Evolutionary conservation across 768 basidiomycete genomes (phyloP), one percentile per base, ranked within the genome.

Genomic region (Boletus rubropictus): DNA sequence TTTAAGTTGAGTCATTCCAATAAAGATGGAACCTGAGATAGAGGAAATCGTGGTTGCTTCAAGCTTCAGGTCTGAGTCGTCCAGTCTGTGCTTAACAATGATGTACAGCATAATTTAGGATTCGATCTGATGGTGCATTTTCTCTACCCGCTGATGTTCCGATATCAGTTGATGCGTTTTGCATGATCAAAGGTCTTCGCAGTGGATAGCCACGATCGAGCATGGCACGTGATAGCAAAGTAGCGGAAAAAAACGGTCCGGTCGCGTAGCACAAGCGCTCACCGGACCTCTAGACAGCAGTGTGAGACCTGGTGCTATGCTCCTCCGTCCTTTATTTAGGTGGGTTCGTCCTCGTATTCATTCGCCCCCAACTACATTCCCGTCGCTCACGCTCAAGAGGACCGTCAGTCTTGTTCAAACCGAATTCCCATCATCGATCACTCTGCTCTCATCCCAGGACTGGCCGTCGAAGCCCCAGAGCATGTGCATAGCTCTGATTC

Each of bases 251-350:
- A 5, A 27, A 12, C 11, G 28, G 28, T 29, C 31, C 31, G 14
- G 5, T 32, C 31, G 15, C 7, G 31, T n/a, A 7, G 15, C 31
- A 28, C 9, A 32, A 32, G 14, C 15, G 9, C 4, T 4, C 9
- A 28, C 10, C 28, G 31, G 15, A 32, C 31, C 31, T 15, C 31
- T 15, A 6, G 15, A 32, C 15, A 32, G 11, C 28, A 28, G 27
- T 32, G 48, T 49, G 36, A n/a, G 44, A 45, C 22, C 29, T 15
- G 42, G 15, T 5, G 40, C 15, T 31, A 34, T 45, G 39, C 1
- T 39, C 6, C 32, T 24, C 18, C 17, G 20, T 24, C 40, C 46
- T 54, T 44, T 38, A 50, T 57, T 48, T 58, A 35, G 56, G 38
- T 46, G 8, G 34, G 38, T 44, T 9, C 11, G 36, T 29, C 29